A percentile compares a stretch with the other conserved stretches of the same genome.
These are phyloP conservation scores for Theobroma grandiflorum DNA, from an alignment of 441 rosid species.

Conservation along the genomic window DNA sequence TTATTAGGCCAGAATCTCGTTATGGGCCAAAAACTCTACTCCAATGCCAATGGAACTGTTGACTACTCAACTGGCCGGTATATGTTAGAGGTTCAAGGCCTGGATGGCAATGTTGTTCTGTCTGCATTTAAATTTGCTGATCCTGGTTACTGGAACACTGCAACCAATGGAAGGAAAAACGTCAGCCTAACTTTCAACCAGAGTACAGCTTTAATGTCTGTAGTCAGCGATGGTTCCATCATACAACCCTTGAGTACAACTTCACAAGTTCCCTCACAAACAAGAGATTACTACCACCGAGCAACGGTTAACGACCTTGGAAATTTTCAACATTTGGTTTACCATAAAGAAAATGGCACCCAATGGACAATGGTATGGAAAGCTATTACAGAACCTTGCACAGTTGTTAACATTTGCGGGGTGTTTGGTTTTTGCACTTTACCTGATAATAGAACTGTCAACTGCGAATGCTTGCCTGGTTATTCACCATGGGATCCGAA, in stretches of 20 bases:
- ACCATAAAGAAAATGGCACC: conserved; percentile 22
- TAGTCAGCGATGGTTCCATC: not conserved
- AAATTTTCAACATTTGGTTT: conserved; percentile 32
- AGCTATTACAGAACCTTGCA: conserved; percentile 36
- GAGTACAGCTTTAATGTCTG: conserved; percentile 28
- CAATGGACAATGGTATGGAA: conserved; percentile 35
- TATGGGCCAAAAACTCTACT: conserved; percentile 20
- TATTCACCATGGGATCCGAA: conserved; percentile 35
- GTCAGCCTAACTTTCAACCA: conserved; percentile 31
- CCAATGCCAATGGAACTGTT: conserved; percentile 28
- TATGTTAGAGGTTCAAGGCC: conserved; percentile 36
- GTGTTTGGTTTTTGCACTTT: conserved; percentile 41
- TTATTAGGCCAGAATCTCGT: conserved; percentile 35
- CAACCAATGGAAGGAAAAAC: not conserved
- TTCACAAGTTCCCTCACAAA: conserved; percentile 19
- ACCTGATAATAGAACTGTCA: conserved; percentile 15
- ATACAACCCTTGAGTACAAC: not conserved
- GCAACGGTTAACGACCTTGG: conserved; percentile 31
- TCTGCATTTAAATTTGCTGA: conserved; percentile 35
- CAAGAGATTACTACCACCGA: conserved; percentile 34
- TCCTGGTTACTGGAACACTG: conserved; percentile 35
- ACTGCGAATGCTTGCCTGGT: conserved; percentile 34
- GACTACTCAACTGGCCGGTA: conserved; percentile 37
- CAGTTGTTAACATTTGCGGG: conserved; percentile 29
- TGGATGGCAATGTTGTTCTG: conserved; percentile 37